Base-by-base conservation (phyloP, 2,329 filamentous ascomycete species). In the Cladosporium sp. region DNA sequence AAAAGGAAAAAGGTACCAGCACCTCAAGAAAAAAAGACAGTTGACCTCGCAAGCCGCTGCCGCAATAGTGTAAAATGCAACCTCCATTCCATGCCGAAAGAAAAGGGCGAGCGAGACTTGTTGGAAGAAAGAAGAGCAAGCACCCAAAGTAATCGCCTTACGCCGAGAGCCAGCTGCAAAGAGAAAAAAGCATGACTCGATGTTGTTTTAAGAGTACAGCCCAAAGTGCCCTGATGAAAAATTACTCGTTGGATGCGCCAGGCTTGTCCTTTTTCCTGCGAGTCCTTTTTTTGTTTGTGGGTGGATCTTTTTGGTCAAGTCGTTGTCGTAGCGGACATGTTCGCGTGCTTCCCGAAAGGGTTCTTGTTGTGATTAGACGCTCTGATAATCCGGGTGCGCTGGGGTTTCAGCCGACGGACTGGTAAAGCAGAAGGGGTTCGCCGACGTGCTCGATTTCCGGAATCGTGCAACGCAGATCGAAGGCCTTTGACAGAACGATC, bases 381-480 rank as follows among this genome's bases (percentile, higher is more conserved):
- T 36, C 15, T n/a, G 32, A 17, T 11, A 36, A 9, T 27, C 22
- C 32, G 32, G 32, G n/a, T 11, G 15, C n/a, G 9, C 15, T n/a
- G 32, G 1, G 3, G 32, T 7, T 36, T 55, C 50, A 59, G 19
- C 63, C 61, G n/a, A 76, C 72, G 56, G 70, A 66, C 59, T 77
- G 74, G 60, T 99, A 99, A 58, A 99, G 81, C 41, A 99, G 79
- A 44, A 99, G 78, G 18, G 93, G 93, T 72, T 99, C 93, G 72
- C 93, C 93, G 51, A 96, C 86, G 69, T 97, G 95, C 73, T 96
- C 92, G 70, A 99, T 97, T 72, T 99, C 93, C 42, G 93, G 93
- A 66, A 99, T 97, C 24, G 93, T 99, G 77, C 93, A 99, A 71
- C 96, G 96, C 52, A 99, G 80, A 69, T 99, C 93, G 68, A 99